Evolutionary conservation across 2,329 filamentous ascomycete species (phyloP), one percentile per base, ranked within the genome.

Genomic region (Davidsoniella neocaledoniae): DNA sequence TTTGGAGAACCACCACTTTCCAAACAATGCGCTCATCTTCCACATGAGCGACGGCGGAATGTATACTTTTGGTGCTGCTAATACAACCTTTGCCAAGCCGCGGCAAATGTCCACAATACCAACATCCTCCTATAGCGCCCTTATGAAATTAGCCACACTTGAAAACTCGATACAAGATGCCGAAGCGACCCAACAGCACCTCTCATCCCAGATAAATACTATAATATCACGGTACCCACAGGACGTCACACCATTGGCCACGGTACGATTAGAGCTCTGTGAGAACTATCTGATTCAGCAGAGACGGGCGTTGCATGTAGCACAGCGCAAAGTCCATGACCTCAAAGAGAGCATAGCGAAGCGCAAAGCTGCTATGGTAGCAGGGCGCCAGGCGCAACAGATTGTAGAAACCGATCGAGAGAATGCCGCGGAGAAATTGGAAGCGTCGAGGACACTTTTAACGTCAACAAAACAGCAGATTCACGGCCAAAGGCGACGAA

Each of bases 161-260:
- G 86, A 94, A 55, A 85, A 83, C 60, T 94, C 87, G 49, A 85
- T 95, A 21, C 86, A 93, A 60, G 90, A 96, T 63, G 87, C 87
- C 1, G 67, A 94, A 8, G 76, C 79, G 1, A 93, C 86, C 0
- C 78, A 83, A 12, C 77, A 83, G 53, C 72, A 73, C 48, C 70
- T 96, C 7, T 78, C 85, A 44, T 66, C 72, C n/a, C 85, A 94
- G 55, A 93, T 95, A 55, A 84, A 84, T 55, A 61, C 68, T 0
- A 64, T 79, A 0, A 61, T 80, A 4, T 61, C 66, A 0, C 57
- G 62, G 0, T 63, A 63, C 3, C 66, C 69, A 0, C 57, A 62
- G 1, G 64, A 73, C 43, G 61, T 64, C 19, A 63, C 72, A 0
- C 67, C 68, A 0, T 63, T 69, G 33, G 75, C 74, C 2, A 58